Base-by-base conservation (phyloP, 2,329 filamentous ascomycete genomes). In the Colletotrichum sansevieriae region DNA sequence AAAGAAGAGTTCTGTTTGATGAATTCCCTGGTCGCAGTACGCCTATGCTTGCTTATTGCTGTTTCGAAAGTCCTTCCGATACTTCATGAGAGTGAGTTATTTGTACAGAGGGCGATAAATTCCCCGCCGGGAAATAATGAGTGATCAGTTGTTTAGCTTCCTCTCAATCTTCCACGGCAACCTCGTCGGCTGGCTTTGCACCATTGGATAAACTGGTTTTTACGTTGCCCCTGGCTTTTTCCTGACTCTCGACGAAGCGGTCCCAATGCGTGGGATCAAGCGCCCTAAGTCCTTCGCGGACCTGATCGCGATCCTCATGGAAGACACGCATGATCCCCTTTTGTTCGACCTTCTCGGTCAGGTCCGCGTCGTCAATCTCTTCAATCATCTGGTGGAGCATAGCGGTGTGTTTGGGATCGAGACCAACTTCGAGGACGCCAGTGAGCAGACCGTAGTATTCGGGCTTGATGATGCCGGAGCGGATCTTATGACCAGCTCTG, bases 191-290 rank as follows among this genome's bases (percentile, higher is more conserved):
- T n/a, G 54, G 60, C 61, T 75, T 73, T 35, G 68, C 68, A 7
- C 71, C 72, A 71, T 77, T 75, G 7, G 76, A 72, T 49, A 79
- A 75, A 29, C 74, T 60, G 22, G 79, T 72, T 59, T 78, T 80
- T 20, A 86, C 82, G 72, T 89, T 89, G 11, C 83, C 85, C 65
- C 83, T 80, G 6, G 87, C 85, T 78, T 88, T 88, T 74, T 87
- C 81, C 78, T 90, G 88, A 43, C 85, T 82, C 78, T 91, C 88
- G 25, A 86, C 84, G 74, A 94, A 88, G 8, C 80, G 79, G 57
- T 86, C 85, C 86, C 92, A 88, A 76, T 91, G 85, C 70, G 89
- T 87, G 0, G 90, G 88, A 71, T 94, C 92, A 33, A 86, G 84
- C 5, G 87, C 87, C 18, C 87, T 83, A 71, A 90, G 75, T 57